Conservation (phyloP, 306 rosid genomes). For the Quercus glauca region DNA sequence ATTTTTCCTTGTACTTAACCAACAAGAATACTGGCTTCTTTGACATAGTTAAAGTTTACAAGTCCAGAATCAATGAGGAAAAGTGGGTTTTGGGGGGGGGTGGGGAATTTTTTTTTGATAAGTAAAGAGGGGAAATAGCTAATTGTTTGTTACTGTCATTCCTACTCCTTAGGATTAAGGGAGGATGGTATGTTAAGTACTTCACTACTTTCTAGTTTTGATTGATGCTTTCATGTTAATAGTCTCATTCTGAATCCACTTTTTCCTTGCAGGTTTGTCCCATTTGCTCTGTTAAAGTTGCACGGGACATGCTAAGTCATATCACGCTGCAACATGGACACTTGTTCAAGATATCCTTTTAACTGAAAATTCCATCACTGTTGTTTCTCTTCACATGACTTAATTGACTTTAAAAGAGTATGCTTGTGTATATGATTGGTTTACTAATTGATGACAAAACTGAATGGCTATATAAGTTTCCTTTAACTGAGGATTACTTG, state of each 20-base stretch:
- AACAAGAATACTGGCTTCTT: neutral
- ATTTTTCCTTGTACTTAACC: neutral
- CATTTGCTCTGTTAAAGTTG: slow-evolving; percentile 85
- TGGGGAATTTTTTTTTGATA: no score
- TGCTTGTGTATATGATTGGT: neutral
- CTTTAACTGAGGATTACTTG: slow-evolving; percentile 69
- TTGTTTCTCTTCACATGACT: neutral
- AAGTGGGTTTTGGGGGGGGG: no score
- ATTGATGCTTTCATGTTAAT: slow-evolving; percentile 17
- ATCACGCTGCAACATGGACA: slow-evolving; percentile 91
- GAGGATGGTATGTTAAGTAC: neutral
- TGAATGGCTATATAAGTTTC: slow-evolving; percentile 19
- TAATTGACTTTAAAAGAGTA: neutral
- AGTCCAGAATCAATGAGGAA: neutral
- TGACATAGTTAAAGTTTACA: neutral
- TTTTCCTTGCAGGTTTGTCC: slow-evolving; percentile 79
- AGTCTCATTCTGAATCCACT: slow-evolving; percentile 6
- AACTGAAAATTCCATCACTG: neutral
- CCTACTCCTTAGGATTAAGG: neutral
- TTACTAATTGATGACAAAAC: slow-evolving; percentile 7
- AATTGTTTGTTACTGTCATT: neutral
- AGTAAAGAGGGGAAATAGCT: neutral
- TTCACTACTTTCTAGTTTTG: neutral
- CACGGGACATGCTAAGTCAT: slow-evolving; percentile 86
- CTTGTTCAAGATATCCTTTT: slow-evolving; percentile 92